These are phyloP conservation scores for Mycena olivaceomarginata DNA, from an alignment of 768 basidiomycete species.

Conservation along the genomic window DNA sequence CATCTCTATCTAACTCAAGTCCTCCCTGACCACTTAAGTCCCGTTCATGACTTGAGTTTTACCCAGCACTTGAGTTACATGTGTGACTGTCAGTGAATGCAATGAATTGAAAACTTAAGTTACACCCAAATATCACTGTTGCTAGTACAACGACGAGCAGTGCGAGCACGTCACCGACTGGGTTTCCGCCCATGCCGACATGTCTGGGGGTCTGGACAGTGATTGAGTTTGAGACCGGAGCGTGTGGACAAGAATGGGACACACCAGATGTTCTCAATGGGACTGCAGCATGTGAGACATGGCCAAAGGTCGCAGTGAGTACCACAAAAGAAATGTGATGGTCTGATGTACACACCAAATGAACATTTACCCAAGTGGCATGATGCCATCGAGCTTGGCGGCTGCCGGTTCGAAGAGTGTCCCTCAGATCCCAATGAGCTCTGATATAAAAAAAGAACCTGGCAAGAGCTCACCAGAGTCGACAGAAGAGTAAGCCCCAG, in stretches of 20 bases:
- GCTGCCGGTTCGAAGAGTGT: slow-evolving; percentile 9
- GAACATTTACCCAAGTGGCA: slow-evolving; percentile 25
- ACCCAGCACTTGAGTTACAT: slow-evolving; percentile 9
- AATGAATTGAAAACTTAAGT: slow-evolving; percentile 15
- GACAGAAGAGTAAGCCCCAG: slow-evolving; percentile 18
- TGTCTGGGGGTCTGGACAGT: slow-evolving; percentile 12
- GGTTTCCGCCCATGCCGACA: slow-evolving; percentile 1
- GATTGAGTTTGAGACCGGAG: slow-evolving; percentile 14
- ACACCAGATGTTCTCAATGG: background rate
- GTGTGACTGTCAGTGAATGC: slow-evolving; percentile 22
- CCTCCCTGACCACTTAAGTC: slow-evolving; percentile 2
- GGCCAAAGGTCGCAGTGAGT: slow-evolving; percentile 15
- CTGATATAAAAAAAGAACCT: slow-evolving; percentile 15
- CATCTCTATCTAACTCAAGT: slow-evolving; percentile 4
- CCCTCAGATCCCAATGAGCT: slow-evolving; percentile 15
- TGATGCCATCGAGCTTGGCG: background rate
- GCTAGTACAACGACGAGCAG: slow-evolving; percentile 6
- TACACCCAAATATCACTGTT: slow-evolving; percentile 16
- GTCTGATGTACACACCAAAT: slow-evolving; percentile 17
- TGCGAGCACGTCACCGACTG: background rate
- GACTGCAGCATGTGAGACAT: slow-evolving; percentile 21
- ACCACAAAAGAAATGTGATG: slow-evolving; percentile 18
- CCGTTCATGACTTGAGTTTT: slow-evolving; percentile 6
- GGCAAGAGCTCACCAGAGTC: slow-evolving; percentile 18
- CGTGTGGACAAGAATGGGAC: slow-evolving; percentile 21